Evolutionary conservation across 1,284 basidiomycete species (phyloP).

Genomic region (Austroboletus niveus): DNA sequence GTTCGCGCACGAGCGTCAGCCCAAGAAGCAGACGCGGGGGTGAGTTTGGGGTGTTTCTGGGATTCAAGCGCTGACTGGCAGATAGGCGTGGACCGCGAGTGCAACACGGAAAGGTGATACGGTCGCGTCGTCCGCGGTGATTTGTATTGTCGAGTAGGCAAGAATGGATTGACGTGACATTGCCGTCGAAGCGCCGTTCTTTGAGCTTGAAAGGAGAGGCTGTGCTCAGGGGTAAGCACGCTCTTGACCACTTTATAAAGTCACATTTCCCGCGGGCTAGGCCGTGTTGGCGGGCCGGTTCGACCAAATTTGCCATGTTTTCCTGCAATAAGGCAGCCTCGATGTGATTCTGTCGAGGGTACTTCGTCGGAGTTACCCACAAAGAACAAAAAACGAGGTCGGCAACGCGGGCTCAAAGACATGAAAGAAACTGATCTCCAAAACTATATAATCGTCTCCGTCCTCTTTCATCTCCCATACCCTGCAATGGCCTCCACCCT

Average conservation of each 20-base stretch:
- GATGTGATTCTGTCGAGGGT: conserved; percentile 35
- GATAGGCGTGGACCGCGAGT: conserved; percentile 61
- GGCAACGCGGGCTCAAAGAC: conserved; percentile 38
- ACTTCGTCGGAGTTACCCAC: conserved; percentile 36
- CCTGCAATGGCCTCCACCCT: conserved; percentile 29
- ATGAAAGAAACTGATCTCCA: conserved; percentile 34
- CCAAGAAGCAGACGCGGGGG: conserved; percentile 75
- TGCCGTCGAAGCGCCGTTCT: background rate
- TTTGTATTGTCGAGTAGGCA: conserved; percentile 13
- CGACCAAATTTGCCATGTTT: conserved; percentile 15
- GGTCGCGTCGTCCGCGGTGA: conserved; percentile 49
- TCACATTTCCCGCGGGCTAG: conserved; percentile 31
- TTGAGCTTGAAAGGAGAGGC: conserved; percentile 20
- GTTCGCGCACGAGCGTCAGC: conserved; percentile 62
- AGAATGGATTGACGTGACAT: conserved; percentile 9
- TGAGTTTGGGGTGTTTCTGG: conserved; percentile 35
- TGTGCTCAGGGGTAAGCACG: conserved; percentile 22
- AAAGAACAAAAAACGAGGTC: conserved; percentile 42
- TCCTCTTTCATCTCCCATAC: conserved; percentile 18
- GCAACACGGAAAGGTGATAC: conserved; percentile 73
- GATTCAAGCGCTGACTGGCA: background rate
- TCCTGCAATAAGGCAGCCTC: conserved; percentile 35
- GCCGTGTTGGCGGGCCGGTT: conserved; percentile 19
- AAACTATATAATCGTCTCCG: conserved; percentile 29
- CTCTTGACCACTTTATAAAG: conserved; percentile 19